phyloP scores from a whole-genome alignment of 78 protist genomes.

The Tieghemostelium lacteum region DNA sequence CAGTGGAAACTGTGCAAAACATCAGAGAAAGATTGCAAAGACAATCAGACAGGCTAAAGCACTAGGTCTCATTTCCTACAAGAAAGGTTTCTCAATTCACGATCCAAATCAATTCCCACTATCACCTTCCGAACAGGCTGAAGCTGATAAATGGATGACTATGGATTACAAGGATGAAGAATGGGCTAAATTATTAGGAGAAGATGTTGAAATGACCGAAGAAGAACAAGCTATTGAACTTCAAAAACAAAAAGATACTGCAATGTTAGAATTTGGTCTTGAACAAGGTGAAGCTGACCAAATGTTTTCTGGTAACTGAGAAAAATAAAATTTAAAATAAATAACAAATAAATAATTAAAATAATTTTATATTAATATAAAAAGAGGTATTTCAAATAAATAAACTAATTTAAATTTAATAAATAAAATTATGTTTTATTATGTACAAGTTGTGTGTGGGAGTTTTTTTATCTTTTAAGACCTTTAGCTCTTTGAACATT shows the following conservation, averaged over 20 bases:
- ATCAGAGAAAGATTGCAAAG: slow-evolving; percentile 56
- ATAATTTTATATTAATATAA: background rate
- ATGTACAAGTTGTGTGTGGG: too few relatives aligned
- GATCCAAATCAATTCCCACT: slow-evolving; percentile 53
- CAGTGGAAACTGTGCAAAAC: slow-evolving; percentile 69
- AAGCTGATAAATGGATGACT: slow-evolving; percentile 20
- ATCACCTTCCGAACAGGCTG: slow-evolving; percentile 8
- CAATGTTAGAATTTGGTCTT: slow-evolving; percentile 50
- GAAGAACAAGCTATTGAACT: background rate
- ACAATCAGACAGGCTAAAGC: slow-evolving; percentile 46
- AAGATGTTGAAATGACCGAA: background rate
- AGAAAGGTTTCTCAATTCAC: slow-evolving; percentile 28
- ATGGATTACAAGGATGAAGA: slow-evolving; percentile 32
- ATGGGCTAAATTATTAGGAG: slow-evolving; percentile 8
- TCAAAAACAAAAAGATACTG: slow-evolving; percentile 12
- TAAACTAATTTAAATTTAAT: background rate
- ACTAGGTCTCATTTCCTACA: slow-evolving; percentile 32
- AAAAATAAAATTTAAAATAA: too few relatives aligned
- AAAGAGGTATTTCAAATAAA: background rate
- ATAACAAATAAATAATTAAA: background rate
- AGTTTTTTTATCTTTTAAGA: slow-evolving; percentile 53
- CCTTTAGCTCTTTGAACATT: slow-evolving; percentile 65
- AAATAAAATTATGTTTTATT: background rate
- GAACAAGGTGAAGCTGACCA: slow-evolving; percentile 3
- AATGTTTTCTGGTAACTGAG: slow-evolving; percentile 12